Conservation (phyloP, 805 yeast species). For the Cyberlindnera suaveolens region DNA sequence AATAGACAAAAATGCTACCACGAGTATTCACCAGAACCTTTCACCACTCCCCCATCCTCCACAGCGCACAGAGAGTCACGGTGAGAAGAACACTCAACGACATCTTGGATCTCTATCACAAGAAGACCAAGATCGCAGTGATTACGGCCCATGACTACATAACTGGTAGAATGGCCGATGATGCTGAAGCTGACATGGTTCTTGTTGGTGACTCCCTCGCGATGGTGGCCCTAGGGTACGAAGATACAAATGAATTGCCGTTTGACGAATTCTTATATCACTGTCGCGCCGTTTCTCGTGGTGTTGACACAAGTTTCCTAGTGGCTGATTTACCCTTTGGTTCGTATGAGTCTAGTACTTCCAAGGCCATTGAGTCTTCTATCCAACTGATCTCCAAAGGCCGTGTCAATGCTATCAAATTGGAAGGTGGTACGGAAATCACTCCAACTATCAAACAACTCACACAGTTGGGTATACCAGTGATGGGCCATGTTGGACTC, state of each 20-base stretch:
- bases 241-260: constrained; percentile 65
- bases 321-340: constrained; percentile 92
- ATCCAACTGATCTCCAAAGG: constrained; percentile 47
- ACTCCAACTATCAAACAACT: constrained; percentile 49
- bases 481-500: constrained; percentile 86
- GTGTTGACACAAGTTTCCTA: constrained; percentile 55
- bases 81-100: constrained; percentile 31
- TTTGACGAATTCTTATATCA: constrained; percentile 78
- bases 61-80: constrained; percentile 3
- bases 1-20: neutral
- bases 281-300: constrained; percentile 70
- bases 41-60: neutral
- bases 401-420: constrained; percentile 64
- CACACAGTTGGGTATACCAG: constrained; percentile 72
- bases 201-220: constrained; percentile 91
- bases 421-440: constrained; percentile 73
- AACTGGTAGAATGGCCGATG: constrained; percentile 64
- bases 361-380: constrained; percentile 58
- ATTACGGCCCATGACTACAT: constrained; percentile 89
- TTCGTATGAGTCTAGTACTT: constrained; percentile 57
- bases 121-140: constrained; percentile 38
- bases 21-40: constrained; percentile 1
- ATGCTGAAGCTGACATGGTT: constrained; percentile 59
- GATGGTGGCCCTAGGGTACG: constrained; percentile 84
- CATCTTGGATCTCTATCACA: constrained; percentile 28